Evolutionary conservation across 78 protist species (phyloP), one percentile per base, ranked within the genome.

Genomic region (Goniomonas avonlea): DNA sequence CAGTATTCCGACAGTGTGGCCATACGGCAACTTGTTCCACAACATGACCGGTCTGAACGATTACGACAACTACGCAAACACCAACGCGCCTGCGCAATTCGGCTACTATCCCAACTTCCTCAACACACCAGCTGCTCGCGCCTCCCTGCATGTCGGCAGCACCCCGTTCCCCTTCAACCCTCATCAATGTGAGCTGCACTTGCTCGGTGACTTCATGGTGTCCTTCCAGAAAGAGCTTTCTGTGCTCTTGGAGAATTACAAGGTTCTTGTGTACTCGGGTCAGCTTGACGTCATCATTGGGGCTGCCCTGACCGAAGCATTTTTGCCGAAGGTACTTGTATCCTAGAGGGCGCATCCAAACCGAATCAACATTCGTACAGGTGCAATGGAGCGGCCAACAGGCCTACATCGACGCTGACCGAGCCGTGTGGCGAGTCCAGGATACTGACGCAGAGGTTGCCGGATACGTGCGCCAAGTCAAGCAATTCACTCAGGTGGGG

Each of bases 231-330:
- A 39, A 1, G 71, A 63, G 71, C 71, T 63, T 11, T 5, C 5
- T 11, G 45, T 43, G 39, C 35, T 63, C 35, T 37, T 63, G 8
- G 37, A 39, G 37, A 17, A 63, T 20, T n/a, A 17, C 39, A 63
- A 63, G 71, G 71, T 63, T 27, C 71, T 63, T 20, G 37, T 63
- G 7, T 56, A 56, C 32, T 20, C 32, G 11, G 71, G 71, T 11
- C 32, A 63, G 47, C 71, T 63, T 43, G 71, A 63, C 71, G 37
- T 63, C 71, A 63, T 63, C 39, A 43, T 63, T 31, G 71, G 71
- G 37, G 71, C 71, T 1, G 47, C 71, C 15, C 43, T 63, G 23
- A 63, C 71, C 23, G 71, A 63, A 37, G 31, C 35, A 11, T 63
- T 63, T 43, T 37, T 63, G 37, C 9, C 25, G 25, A 63, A 27